These are phyloP conservation scores for Linnemannia exigua DNA, from an alignment of 192 early-diverging fungal genomes.

Conservation along the genomic window DNA sequence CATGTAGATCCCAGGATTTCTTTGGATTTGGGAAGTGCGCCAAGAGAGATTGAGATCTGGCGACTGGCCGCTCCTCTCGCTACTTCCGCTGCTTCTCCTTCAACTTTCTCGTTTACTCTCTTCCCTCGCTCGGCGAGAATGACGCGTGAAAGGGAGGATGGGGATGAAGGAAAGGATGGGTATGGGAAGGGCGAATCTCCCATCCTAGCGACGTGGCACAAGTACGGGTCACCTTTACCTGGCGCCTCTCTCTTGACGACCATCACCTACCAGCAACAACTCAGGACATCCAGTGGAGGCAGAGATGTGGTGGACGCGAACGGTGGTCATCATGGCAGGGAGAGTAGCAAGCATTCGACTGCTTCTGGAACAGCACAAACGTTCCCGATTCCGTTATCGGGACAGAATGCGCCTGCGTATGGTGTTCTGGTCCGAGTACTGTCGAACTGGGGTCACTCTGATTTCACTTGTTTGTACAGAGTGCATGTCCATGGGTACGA, in stretches of 20 bases:
- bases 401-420: slow-evolving; percentile 50
- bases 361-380: slow-evolving; percentile 56
- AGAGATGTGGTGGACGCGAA: too few species aligned
- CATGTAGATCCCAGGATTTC: slow-evolving; percentile 70
- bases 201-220: slow-evolving; percentile 30
- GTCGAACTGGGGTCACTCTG: slow-evolving; percentile 79
- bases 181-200: neutral
- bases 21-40: slow-evolving; percentile 70
- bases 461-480: slow-evolving; percentile 81
- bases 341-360: slow-evolving; percentile 13
- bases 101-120: neutral
- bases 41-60: slow-evolving; percentile 78
- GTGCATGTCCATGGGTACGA: slow-evolving; percentile 74
- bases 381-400: slow-evolving; percentile 46
- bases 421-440: slow-evolving; percentile 68
- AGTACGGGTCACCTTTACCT: slow-evolving; percentile 22
- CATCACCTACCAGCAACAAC: slow-evolving; percentile 56
- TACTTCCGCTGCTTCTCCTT: slow-evolving; percentile 40
- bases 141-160: slow-evolving; percentile 19
- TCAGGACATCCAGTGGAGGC: neutral
- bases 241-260: slow-evolving; percentile 25
- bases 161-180: neutral
- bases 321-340: too few species aligned
- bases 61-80: slow-evolving; percentile 35
- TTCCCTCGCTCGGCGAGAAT: too few species aligned